Conservation (phyloP, 2,329 filamentous ascomycete genomes). For the Rutstroemia sydowiana region DNA sequence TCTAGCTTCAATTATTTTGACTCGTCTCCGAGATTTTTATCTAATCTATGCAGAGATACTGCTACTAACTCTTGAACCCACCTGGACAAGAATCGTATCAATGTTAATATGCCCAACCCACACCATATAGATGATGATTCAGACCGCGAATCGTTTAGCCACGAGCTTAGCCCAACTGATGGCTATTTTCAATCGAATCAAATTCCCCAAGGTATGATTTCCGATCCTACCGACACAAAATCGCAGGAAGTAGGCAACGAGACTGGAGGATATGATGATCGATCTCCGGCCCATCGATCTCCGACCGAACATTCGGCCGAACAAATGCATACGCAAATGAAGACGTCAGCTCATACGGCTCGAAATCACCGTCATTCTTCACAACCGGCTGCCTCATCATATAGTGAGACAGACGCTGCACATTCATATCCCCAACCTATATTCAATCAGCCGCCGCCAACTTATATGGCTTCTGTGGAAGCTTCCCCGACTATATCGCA, state of each 20-base stretch:
- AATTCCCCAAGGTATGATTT: conserved; percentile 8
- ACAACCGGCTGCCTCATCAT: background rate
- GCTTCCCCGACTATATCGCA: conserved; percentile 3
- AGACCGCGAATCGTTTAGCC: conserved; percentile 23
- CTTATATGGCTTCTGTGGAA: conserved; percentile 14
- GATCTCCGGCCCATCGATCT: background rate
- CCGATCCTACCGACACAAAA: background rate
- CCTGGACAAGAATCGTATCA: too few species aligned
- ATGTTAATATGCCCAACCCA: conserved; percentile 11
- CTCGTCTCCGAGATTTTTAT: background rate
- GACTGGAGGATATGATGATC: background rate
- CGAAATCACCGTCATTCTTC: background rate
- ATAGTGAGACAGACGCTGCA: background rate
- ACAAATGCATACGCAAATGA: background rate
- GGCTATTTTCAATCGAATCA: conserved; percentile 26
- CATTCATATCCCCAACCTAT: conserved; percentile 4
- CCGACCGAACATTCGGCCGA: background rate
- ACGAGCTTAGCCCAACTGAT: conserved; percentile 26
- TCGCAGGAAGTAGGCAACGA: background rate
- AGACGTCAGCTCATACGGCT: conserved; percentile 2
- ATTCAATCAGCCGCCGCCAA: conserved; percentile 21
- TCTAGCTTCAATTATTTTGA: background rate
- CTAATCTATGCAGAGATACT: too few species aligned
- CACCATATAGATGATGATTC: conserved; percentile 18
- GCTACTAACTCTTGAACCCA: too few species aligned